A percentile compares a stretch with the other conserved stretches of the same genome.
Conservation (phyloP, 1,284 basidiomycete species). For the Heliocybe sulcata region DNA sequence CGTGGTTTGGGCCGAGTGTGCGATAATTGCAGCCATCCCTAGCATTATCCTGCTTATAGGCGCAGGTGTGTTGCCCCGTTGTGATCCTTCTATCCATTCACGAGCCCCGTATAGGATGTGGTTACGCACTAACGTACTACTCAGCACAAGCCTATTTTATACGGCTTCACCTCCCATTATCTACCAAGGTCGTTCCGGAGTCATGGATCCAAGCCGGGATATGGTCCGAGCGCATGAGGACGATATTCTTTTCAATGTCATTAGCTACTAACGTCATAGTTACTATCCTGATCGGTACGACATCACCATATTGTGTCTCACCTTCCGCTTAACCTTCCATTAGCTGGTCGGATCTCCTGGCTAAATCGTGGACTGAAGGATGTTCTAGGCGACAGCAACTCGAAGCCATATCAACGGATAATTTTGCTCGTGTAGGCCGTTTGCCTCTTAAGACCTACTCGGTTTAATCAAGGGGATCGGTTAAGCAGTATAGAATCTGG, state of each 20-base stretch:
- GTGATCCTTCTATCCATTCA: neutral
- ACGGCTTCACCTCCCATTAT: neutral
- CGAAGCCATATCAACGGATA: neutral
- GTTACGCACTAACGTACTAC: neutral
- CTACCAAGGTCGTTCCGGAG: neutral
- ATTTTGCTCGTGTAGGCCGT: neutral
- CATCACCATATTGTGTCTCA: too few species aligned
- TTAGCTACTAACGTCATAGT: neutral
- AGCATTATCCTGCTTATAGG: neutral
- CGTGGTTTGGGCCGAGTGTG: neutral
- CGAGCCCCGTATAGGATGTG: neutral
- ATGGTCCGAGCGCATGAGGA: neutral
- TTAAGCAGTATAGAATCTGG: neutral
- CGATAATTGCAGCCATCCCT: neutral
- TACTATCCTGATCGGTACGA: neutral
- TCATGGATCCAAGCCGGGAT: neutral
- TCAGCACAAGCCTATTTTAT: neutral
- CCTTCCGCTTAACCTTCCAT: too few species aligned
- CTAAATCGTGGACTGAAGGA: neutral
- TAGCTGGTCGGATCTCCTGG: neutral
- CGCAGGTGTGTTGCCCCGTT: neutral
- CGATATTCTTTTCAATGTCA: neutral
- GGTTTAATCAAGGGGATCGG: neutral
- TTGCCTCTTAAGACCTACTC: neutral
- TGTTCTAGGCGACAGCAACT: neutral